phyloP scores from a whole-genome alignment of 495 filamentous ascomycete species.

The Penicillium cataractarum region DNA sequence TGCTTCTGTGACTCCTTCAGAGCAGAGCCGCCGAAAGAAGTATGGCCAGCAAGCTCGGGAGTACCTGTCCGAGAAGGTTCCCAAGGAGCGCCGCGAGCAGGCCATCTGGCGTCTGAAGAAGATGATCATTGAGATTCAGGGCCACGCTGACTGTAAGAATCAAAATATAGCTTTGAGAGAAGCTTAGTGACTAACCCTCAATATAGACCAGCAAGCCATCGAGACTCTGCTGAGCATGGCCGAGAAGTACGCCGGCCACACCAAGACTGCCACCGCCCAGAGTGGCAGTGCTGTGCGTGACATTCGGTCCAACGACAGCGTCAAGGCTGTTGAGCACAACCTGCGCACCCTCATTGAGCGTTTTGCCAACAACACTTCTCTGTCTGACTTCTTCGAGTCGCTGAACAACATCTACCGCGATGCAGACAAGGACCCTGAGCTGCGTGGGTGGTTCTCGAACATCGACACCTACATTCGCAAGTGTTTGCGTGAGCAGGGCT shows the following conservation, averaged over 20 bases:
- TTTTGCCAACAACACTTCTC: constrained; percentile 92
- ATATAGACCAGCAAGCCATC: constrained; percentile 77
- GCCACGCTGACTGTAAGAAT: constrained; percentile 79
- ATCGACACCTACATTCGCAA: constrained; percentile 75
- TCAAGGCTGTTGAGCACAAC: constrained; percentile 75
- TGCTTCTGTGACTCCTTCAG: constrained; percentile 20
- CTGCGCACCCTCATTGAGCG: constrained; percentile 88
- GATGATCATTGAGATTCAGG: constrained; percentile 95
- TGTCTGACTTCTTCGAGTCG: constrained; percentile 81
- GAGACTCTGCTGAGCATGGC: constrained; percentile 81
- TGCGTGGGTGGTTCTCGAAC: constrained; percentile 86
- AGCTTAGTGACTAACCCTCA: constrained; percentile 8
- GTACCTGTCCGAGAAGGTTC: constrained; percentile 83
- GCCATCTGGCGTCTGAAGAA: constrained; percentile 93
- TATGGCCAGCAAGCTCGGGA: constrained; percentile 57
- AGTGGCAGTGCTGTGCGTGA: constrained; percentile 69
- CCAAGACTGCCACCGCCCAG: constrained; percentile 64
- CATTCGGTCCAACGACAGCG: constrained; percentile 59
- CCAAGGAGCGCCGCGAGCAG: constrained; percentile 92
- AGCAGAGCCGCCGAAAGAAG: constrained; percentile 34
- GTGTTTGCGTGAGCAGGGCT: constrained; percentile 86
- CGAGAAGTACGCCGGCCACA: constrained; percentile 82
- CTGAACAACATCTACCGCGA: constrained; percentile 89
- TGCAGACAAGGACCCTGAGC: constrained; percentile 84
- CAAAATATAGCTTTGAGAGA: background rate